A percentile compares a stretch with the other conserved stretches of the same genome.
Conservation (phyloP, 2,329 filamentous ascomycete genomes). For the Xylaria sp. region DNA sequence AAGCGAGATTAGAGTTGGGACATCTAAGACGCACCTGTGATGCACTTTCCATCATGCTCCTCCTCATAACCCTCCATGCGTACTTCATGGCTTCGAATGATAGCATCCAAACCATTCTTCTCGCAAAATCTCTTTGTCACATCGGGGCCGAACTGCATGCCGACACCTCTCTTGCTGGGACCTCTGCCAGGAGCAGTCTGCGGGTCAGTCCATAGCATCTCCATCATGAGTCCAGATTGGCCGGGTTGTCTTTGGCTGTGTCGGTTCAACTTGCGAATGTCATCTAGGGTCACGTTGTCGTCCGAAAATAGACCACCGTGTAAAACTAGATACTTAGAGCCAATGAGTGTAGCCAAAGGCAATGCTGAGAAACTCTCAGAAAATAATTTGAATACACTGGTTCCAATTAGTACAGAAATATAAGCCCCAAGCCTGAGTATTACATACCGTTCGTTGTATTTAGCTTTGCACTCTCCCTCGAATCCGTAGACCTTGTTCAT, state of each 20-base stretch:
- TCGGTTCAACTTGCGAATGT: slow-evolving; percentile 91
- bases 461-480: slow-evolving; percentile 97
- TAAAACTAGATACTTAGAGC: slow-evolving; percentile 88
- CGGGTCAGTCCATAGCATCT: slow-evolving; percentile 99
- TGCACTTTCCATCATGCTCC: slow-evolving; percentile 94
- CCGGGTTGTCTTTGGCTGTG: slow-evolving; percentile 93
- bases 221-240: slow-evolving; percentile 97
- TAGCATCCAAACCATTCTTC: slow-evolving; percentile 90
- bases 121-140: slow-evolving; percentile 97
- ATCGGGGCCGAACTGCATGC: slow-evolving; percentile 95
- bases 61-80: slow-evolving; percentile 99
- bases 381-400: slow-evolving; percentile 91
- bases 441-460: slow-evolving; percentile 84
- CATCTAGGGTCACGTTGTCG: slow-evolving; percentile 89
- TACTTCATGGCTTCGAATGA: slow-evolving; percentile 97
- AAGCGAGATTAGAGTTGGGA: not conserved
- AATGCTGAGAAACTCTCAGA: slow-evolving; percentile 97
- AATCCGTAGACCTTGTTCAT: slow-evolving; percentile 99
- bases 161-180: slow-evolving; percentile 95
- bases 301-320: slow-evolving; percentile 97
- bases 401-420: slow-evolving; percentile 38
- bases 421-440: not conserved
- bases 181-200: slow-evolving; percentile 86
- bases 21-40: slow-evolving; percentile 73
- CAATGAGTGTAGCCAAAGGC: slow-evolving; percentile 90